phyloP scores from a whole-genome alignment of 1,284 basidiomycete species.

The Testicularia cyperi region DNA sequence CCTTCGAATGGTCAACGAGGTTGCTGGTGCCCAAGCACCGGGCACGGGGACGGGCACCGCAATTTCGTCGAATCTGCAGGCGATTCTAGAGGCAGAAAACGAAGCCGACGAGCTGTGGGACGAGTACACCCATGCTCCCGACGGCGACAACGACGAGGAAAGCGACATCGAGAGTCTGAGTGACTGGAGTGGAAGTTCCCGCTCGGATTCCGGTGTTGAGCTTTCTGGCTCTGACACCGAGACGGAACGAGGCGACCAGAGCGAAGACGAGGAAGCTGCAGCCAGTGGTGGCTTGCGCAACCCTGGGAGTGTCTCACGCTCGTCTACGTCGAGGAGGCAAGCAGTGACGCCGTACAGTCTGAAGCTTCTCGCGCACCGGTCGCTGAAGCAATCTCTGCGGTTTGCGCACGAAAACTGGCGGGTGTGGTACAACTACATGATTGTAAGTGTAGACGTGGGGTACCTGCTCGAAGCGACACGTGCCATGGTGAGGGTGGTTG shows the following conservation, averaged over 20 bases:
- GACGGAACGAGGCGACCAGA: too few species aligned
- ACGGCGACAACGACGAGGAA: neutral
- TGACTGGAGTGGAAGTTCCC: slow-evolving; percentile 36
- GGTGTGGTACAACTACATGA: slow-evolving; percentile 98
- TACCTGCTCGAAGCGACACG: slow-evolving; percentile 84
- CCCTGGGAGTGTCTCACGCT: slow-evolving; percentile 7
- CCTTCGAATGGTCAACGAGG: slow-evolving; percentile 63
- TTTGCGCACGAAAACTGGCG: slow-evolving; percentile 88
- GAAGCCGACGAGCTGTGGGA: slow-evolving; percentile 37
- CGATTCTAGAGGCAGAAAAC: slow-evolving; percentile 35
- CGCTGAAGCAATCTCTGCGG: slow-evolving; percentile 84
- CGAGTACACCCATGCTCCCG: too few species aligned
- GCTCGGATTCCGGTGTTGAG: slow-evolving; percentile 35
- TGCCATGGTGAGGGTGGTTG: slow-evolving; percentile 78
- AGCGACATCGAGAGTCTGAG: slow-evolving; percentile 15
- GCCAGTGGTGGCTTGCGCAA: slow-evolving; percentile 15
- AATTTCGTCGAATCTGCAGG: too few species aligned
- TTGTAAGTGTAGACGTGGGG: slow-evolving; percentile 88
- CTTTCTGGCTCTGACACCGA: slow-evolving; percentile 18
- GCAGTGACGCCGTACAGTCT: slow-evolving; percentile 63
- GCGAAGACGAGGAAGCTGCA: too few species aligned
- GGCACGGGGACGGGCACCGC: too few species aligned
- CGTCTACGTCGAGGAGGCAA: slow-evolving; percentile 1
- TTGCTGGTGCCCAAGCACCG: too few species aligned
- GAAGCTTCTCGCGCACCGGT: slow-evolving; percentile 88